Conservation (phyloP, 306 rosid genomes). For the Quercus mongolica region DNA sequence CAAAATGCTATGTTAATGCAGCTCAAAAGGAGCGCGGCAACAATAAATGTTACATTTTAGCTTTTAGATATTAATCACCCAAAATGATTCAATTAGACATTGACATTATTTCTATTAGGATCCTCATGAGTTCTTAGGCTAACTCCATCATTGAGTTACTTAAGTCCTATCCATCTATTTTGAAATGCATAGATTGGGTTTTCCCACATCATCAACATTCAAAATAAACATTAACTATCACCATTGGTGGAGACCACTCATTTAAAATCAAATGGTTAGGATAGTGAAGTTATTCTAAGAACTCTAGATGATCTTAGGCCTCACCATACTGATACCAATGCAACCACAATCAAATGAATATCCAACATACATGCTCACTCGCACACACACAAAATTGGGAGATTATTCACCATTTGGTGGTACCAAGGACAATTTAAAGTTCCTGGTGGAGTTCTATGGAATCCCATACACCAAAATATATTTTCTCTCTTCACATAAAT, state of each 20-base stretch:
- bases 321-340: background rate
- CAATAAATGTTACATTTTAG: too few species aligned
- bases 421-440: slow-evolving; percentile 76
- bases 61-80: slow-evolving; percentile 2
- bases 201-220: too few species aligned
- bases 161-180: too few species aligned
- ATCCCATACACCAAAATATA: slow-evolving; percentile 52
- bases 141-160: too few species aligned
- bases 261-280: too few species aligned
- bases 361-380: background rate
- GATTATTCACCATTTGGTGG: slow-evolving; percentile 93
- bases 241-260: too few species aligned
- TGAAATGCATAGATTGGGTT: too few species aligned
- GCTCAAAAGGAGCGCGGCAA: too few species aligned
- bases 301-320: too few species aligned
- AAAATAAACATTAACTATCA: too few species aligned
- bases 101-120: background rate
- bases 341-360: background rate
- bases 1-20: accelerated
- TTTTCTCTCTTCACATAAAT: slow-evolving; percentile 51
- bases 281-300: too few species aligned
- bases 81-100: slow-evolving; percentile 18
- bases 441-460: slow-evolving; percentile 63
- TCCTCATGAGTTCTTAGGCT: too few species aligned
- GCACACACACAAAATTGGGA: background rate